Evolutionary conservation across 2,329 filamentous ascomycete genomes (phyloP).

Genomic region (Aspergillus neoniger): DNA sequence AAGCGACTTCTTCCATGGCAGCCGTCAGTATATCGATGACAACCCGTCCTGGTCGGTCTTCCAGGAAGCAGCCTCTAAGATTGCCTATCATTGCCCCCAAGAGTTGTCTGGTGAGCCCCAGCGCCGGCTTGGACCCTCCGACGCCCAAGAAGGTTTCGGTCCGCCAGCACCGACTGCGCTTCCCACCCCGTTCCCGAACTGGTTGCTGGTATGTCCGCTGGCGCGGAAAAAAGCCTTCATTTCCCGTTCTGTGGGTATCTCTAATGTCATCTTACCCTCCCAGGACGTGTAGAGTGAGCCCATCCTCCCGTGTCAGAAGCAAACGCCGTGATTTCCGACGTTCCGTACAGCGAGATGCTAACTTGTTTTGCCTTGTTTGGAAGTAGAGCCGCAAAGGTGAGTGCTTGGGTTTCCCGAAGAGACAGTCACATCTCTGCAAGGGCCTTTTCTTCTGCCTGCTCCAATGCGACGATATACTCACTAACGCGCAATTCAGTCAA

Average conservation of each 20-base stretch:
- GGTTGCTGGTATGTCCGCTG: constrained; percentile 52
- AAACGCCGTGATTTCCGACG: not conserved
- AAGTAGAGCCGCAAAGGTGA: constrained; percentile 45
- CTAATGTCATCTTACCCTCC: constrained; percentile 16
- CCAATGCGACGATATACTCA: not conserved
- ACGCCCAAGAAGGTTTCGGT: constrained; percentile 35
- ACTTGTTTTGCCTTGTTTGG: constrained; percentile 12
- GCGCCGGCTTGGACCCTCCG: constrained; percentile 9
- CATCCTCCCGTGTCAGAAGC: constrained; percentile 5
- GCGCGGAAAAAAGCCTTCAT: not conserved
- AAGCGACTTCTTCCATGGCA: constrained; percentile 29
- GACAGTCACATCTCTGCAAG: not conserved
- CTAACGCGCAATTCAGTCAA: constrained; percentile 45
- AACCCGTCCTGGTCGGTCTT: constrained; percentile 38
- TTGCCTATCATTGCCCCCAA: constrained; percentile 51
- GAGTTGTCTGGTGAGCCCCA: constrained; percentile 35
- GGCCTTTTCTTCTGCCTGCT: not conserved
- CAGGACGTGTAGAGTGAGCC: constrained; percentile 48
- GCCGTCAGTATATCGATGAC: constrained; percentile 39
- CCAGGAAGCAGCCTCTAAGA: constrained; percentile 40
- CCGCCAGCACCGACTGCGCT: constrained; percentile 46
- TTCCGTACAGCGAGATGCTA: constrained; percentile 11
- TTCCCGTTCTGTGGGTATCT: constrained; percentile 1
- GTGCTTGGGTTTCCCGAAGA: constrained; percentile 9
- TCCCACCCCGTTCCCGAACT: constrained; percentile 56